These are phyloP conservation scores for Alternaria ventricosa DNA, from an alignment of 2,329 filamentous ascomycete genomes.

Conservation along the genomic window DNA sequence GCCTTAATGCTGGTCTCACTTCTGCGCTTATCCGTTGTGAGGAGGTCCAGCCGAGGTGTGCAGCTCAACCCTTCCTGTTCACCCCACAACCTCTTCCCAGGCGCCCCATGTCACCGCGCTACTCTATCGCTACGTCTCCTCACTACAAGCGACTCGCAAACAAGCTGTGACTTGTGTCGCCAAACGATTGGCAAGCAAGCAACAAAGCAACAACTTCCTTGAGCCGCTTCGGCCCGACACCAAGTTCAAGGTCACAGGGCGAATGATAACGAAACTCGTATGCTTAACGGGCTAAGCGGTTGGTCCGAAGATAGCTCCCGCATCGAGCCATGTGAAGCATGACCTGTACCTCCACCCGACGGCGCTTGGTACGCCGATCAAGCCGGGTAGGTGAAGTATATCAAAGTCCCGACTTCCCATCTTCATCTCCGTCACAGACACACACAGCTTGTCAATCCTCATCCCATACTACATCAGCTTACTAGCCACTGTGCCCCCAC, in stretches of 20 bases:
- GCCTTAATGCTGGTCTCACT: conserved; percentile 2
- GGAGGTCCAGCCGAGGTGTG: conserved; percentile 39
- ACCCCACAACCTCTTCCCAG: conserved; percentile 37
- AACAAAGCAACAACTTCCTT: conserved; percentile 11
- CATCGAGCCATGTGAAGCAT: conserved; percentile 27
- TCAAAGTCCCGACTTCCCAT: conserved; percentile 33
- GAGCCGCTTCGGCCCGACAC: conserved; percentile 20
- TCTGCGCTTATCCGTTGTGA: conserved; percentile 17
- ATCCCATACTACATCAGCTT: conserved; percentile 28
- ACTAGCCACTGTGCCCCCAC: conserved; percentile 34
- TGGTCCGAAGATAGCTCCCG: conserved; percentile 31
- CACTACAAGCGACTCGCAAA: conserved; percentile 3
- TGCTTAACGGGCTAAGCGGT: conserved; percentile 17
- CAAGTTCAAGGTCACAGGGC: conserved; percentile 13
- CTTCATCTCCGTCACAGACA: conserved; percentile 11
- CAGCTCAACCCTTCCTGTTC: conserved; percentile 25
- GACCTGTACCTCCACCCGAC: conserved; percentile 33
- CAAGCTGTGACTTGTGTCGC: background rate
- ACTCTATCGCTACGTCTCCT: conserved; percentile 4
- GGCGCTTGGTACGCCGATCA: conserved; percentile 29
- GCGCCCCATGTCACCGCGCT: conserved; percentile 14
- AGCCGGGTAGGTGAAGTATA: conserved; percentile 41
- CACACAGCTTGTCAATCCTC: conserved; percentile 20
- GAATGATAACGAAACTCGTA: conserved; percentile 25
- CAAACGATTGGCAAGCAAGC: conserved; percentile 5